Evolutionary conservation across 352 stramenopile species (phyloP).

Genomic region (Pythium apleroticum): DNA sequence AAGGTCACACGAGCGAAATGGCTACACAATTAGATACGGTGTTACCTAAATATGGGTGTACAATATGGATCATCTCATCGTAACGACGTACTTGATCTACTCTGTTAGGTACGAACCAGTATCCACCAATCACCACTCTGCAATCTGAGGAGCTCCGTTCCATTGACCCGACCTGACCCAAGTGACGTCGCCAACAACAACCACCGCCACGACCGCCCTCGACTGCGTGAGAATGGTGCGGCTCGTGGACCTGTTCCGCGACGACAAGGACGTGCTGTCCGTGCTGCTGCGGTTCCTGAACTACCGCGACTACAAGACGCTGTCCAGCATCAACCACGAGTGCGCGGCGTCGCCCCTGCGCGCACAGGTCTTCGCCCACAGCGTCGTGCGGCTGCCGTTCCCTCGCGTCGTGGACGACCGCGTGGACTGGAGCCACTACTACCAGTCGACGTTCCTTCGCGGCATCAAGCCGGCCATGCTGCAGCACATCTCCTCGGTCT

Average conservation of each 20-base stretch:
- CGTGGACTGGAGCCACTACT: slow-evolving; percentile 27
- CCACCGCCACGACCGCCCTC: not conserved
- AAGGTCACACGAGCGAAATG: not conserved
- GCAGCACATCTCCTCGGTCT: slow-evolving; percentile 24
- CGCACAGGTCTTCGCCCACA: slow-evolving; percentile 24
- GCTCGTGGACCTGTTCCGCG: slow-evolving; percentile 27
- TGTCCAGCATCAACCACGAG: slow-evolving; percentile 26
- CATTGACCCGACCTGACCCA: not conserved
- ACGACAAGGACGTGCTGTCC: slow-evolving; percentile 30
- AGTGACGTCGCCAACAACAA: too few relatives aligned
- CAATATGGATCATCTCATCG: not conserved
- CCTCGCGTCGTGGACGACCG: slow-evolving; percentile 21
- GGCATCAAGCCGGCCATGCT: slow-evolving; percentile 24
- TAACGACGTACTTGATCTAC: not conserved
- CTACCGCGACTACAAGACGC: slow-evolving; percentile 26
- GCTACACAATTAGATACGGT: not conserved
- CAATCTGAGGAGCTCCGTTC: not conserved
- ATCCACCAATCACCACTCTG: not conserved
- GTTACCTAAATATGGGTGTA: not conserved
- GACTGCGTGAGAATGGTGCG: slow-evolving; percentile 12
- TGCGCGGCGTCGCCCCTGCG: slow-evolving; percentile 21
- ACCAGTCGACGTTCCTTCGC: slow-evolving; percentile 21
- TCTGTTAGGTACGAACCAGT: not conserved
- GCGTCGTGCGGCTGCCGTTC: slow-evolving; percentile 24
- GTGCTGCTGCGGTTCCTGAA: slow-evolving; percentile 26